phyloP scores from a whole-genome alignment of 2,329 filamentous ascomycete species.

The Ceratocystis albifundus region DNA sequence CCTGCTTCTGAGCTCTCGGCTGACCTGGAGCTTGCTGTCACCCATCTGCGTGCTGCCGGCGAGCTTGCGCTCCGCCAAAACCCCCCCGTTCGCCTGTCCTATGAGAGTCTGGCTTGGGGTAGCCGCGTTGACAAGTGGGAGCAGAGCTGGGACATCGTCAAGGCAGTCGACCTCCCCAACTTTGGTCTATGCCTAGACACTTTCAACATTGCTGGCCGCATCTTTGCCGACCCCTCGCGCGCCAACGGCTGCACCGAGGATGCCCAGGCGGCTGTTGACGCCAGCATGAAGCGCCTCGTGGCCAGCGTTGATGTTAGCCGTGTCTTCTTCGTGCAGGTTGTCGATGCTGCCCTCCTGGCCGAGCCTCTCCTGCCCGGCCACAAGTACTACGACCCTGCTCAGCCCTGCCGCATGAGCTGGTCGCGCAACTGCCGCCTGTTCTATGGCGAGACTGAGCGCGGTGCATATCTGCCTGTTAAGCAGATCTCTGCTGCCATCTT shows the following conservation, averaged over 20 bases:
- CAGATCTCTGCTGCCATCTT: constrained; percentile 52
- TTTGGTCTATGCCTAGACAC: constrained; percentile 69
- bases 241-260: constrained; percentile 40
- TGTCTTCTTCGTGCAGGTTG: constrained; percentile 66
- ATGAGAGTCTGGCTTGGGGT: constrained; percentile 63
- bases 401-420: constrained; percentile 58
- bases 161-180: constrained; percentile 53
- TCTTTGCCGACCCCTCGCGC: constrained; percentile 57
- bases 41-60: constrained; percentile 53
- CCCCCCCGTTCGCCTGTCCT: constrained; percentile 55
- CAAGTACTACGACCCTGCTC: constrained; percentile 30
- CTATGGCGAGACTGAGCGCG: constrained; percentile 44
- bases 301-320: constrained; percentile 47
- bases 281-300: constrained; percentile 45
- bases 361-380: constrained; percentile 42
- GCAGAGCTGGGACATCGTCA: constrained; percentile 55
- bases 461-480: constrained; percentile 56
- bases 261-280: constrained; percentile 44
- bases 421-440: constrained; percentile 56
- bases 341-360: constrained; percentile 55
- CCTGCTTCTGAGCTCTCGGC: constrained; percentile 34
- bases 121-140: constrained; percentile 63
- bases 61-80: constrained; percentile 50
- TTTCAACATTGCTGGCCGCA: constrained; percentile 61
- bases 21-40: constrained; percentile 44